A percentile compares a stretch with the other conserved stretches of the same genome.
Evolutionary conservation across 441 rosid genomes (phyloP).

Genomic region (Populus trichocarpa): DNA sequence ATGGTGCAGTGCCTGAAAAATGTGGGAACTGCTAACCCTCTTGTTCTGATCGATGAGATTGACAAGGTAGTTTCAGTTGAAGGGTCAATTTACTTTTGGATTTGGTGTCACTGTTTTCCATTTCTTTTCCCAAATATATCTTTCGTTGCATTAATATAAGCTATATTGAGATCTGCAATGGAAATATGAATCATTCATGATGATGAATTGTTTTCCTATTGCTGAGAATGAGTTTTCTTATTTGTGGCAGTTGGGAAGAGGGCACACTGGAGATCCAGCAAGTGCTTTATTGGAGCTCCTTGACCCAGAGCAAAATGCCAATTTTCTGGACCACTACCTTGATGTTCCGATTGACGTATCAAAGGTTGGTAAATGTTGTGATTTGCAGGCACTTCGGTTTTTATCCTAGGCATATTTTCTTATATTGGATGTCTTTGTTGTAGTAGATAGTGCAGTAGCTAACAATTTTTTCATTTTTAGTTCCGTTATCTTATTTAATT

Average conservation of each 20-base stretch:
- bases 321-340: constrained; percentile 90
- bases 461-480: background rate
- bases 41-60: constrained; percentile 95
- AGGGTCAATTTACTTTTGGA: constrained; percentile 4
- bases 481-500: background rate
- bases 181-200: background rate
- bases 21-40: constrained; percentile 94
- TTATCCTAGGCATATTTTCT: background rate
- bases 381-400: constrained; percentile 5
- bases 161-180: background rate
- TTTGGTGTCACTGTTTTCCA: background rate
- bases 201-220: background rate
- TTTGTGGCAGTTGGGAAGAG: constrained; percentile 73
- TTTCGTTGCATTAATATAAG: background rate
- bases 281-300: constrained; percentile 96
- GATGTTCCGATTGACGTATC: constrained; percentile 90
- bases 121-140: background rate
- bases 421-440: background rate
- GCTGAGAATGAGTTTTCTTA: background rate
- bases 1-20: constrained; percentile 97
- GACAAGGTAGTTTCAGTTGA: constrained; percentile 62
- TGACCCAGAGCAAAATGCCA: constrained; percentile 98
- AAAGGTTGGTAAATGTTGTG: constrained; percentile 48
- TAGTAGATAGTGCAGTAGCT: background rate
- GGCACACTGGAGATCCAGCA: constrained; percentile 89